Evolutionary conservation across 2,329 filamentous ascomycete species (phyloP).

Genomic region (Monilinia fructigena): DNA sequence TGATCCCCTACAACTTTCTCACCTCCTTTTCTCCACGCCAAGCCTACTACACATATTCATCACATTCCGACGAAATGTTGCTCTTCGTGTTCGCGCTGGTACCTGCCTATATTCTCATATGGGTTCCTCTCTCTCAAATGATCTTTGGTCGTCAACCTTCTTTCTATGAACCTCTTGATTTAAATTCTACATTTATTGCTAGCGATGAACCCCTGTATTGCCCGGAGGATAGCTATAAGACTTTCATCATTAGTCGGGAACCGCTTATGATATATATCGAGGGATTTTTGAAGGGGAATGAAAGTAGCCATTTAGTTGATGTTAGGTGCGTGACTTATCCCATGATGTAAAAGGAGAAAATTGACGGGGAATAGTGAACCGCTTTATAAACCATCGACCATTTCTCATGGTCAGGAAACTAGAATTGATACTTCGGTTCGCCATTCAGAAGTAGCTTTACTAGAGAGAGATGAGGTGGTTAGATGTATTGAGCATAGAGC

Average conservation of each 20-base stretch:
- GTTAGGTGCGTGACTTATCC: slow-evolving; percentile 47
- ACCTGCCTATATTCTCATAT: slow-evolving; percentile 38
- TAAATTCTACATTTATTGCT: slow-evolving; percentile 38
- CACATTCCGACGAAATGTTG: slow-evolving; percentile 30
- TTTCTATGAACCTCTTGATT: slow-evolving; percentile 22
- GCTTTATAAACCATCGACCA: slow-evolving; percentile 54
- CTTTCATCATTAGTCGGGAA: slow-evolving; percentile 52
- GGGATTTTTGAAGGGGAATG: slow-evolving; percentile 49
- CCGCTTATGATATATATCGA: slow-evolving; percentile 60
- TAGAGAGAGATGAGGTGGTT: slow-evolving; percentile 49
- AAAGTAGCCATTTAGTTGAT: slow-evolving; percentile 51
- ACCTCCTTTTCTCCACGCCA: slow-evolving; percentile 17
- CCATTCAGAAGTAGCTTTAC: slow-evolving; percentile 51
- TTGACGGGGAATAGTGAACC: slow-evolving; percentile 41
- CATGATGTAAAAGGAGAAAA: neutral
- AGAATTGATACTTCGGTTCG: slow-evolving; percentile 50
- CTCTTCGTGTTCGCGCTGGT: slow-evolving; percentile 36
- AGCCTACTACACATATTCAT: neutral
- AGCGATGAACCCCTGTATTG: slow-evolving; percentile 36
- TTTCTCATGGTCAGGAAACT: slow-evolving; percentile 51
- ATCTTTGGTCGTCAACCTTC: slow-evolving; percentile 26
- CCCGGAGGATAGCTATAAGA: slow-evolving; percentile 35
- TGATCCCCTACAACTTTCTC: slow-evolving; percentile 8
- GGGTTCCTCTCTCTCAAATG: slow-evolving; percentile 33
- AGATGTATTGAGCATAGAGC: slow-evolving; percentile 60